These are phyloP conservation scores for Tetragonia tetragonoides DNA, from an alignment of 148 eudicot species.

Conservation along the genomic window DNA sequence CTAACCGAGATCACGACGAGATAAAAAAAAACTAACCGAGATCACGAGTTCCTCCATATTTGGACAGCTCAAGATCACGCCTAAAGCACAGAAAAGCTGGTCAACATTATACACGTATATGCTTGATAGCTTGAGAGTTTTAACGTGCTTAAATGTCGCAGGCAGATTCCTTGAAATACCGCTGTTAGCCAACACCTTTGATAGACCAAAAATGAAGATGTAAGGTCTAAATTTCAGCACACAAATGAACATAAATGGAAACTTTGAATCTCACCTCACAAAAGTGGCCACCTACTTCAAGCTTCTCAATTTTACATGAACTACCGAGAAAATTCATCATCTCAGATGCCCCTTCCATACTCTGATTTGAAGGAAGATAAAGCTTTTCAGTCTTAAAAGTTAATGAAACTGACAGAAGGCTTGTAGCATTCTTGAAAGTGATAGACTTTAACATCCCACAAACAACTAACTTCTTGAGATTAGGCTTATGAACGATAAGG, in stretches of 20 bases:
- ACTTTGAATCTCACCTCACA: not conserved
- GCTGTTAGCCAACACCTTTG: not conserved
- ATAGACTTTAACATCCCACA: not conserved
- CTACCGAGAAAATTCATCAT: slow-evolving; percentile 1
- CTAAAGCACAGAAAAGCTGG: not conserved
- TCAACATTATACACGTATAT: not conserved
- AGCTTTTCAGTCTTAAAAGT: not conserved
- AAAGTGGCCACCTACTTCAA: not conserved
- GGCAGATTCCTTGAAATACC: slow-evolving; percentile 2
- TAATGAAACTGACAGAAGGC: not conserved
- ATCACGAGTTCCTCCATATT: not conserved
- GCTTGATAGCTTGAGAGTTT: not conserved
- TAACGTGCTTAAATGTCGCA: not conserved
- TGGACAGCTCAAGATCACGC: not conserved
- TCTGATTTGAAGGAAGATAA: too few species aligned
- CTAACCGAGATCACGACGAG: not conserved
- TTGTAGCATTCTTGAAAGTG: not conserved
- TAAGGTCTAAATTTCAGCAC: not conserved
- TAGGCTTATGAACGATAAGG: not conserved
- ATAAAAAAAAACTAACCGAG: not conserved
- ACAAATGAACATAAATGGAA: not conserved
- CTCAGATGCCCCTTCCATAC: not conserved
- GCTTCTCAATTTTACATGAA: not conserved
- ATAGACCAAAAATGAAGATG: not conserved
- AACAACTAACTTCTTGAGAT: not conserved